phyloP scores from a whole-genome alignment of 2,329 filamentous ascomycete genomes.

The Colletotrichum sp. region DNA sequence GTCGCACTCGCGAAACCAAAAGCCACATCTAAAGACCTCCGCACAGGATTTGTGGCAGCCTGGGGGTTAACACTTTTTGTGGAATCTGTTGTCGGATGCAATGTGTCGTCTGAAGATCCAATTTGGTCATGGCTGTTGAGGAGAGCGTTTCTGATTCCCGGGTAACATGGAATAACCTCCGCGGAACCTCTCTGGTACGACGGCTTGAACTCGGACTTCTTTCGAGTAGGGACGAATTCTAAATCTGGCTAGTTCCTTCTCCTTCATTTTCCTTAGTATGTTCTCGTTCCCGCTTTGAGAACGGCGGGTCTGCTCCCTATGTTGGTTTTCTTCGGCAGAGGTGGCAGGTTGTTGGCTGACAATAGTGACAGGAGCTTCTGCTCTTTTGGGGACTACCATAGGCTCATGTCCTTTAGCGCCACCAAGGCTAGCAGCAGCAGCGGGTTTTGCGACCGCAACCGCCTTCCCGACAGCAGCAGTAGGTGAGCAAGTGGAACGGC shows the following conservation, averaged over 20 bases:
- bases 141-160: no score
- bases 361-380: neutral
- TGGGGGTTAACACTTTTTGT: no score
- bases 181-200: neutral
- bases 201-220: neutral
- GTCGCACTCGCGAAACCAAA: neutral
- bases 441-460: neutral
- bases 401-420: neutral
- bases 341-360: neutral
- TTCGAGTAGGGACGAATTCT: neutral
- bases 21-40: accelerated
- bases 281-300: neutral
- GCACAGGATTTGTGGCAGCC: neutral
- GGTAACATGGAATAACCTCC: neutral
- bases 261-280: neutral
- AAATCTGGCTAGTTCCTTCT: neutral
- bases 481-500: neutral
- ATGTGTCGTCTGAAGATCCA: no score
- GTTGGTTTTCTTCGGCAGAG: neutral
- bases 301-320: neutral
- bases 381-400: neutral
- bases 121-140: no score
- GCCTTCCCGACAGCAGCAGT: neutral
- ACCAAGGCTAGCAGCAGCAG: neutral
- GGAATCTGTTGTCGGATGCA: no score